Evolutionary conservation across 306 rosid species (phyloP).

Genomic region (Cucumis hystrix): DNA sequence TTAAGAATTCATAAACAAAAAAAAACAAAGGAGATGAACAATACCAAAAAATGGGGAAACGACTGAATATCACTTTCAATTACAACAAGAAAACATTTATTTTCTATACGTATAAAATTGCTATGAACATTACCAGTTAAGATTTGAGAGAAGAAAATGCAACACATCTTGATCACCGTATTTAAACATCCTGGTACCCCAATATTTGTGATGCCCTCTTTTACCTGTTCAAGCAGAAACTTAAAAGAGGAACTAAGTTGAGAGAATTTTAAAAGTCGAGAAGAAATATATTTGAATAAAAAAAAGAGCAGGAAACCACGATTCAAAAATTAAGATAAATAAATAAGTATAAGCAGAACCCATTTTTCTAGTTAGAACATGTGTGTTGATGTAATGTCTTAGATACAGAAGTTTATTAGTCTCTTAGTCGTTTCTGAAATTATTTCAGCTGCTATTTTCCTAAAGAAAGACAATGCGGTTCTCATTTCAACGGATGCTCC

Average conservation of each 20-base stretch:
- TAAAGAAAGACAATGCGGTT: too few species aligned
- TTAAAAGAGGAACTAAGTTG: neutral
- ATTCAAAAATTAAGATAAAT: neutral
- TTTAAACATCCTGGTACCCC: constrained; percentile 93
- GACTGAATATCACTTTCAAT: neutral
- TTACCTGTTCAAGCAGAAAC: constrained; percentile 50
- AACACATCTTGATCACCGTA: constrained; percentile 75
- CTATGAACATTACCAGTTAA: constrained; percentile 53
- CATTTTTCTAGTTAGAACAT: too few species aligned
- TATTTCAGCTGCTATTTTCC: too few species aligned
- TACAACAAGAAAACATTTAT: neutral
- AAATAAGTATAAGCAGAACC: too few species aligned
- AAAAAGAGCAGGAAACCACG: neutral
- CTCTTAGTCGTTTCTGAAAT: too few species aligned
- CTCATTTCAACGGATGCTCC: too few species aligned
- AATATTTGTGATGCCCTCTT: constrained; percentile 81
- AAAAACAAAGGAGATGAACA: neutral
- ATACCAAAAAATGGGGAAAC: neutral
- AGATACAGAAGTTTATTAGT: too few species aligned
- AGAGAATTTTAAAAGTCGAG: neutral
- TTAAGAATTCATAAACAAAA: neutral
- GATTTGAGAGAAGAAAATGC: constrained; percentile 89
- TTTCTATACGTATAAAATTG: too few species aligned
- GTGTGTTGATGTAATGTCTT: too few species aligned
- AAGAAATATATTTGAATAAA: neutral